Evolutionary conservation across 306 rosid genomes (phyloP).

Genomic region (Gillenia trifoliata): DNA sequence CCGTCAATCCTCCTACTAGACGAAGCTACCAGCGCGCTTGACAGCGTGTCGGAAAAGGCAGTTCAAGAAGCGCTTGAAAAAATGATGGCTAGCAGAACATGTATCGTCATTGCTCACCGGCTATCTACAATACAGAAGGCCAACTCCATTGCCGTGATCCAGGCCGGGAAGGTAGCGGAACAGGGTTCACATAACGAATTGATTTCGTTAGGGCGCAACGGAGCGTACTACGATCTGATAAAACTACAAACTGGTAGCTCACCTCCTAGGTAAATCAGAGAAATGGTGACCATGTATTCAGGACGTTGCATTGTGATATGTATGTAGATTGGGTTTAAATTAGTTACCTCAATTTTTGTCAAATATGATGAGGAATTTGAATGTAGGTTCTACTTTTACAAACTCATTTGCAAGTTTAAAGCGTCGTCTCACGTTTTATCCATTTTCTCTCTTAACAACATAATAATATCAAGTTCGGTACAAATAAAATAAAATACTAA

Average conservation of each 20-base stretch:
- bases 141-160: constrained; percentile 65
- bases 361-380: neutral
- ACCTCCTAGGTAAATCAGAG: constrained; percentile 23
- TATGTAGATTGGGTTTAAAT: neutral
- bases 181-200: constrained; percentile 78
- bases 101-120: constrained; percentile 72
- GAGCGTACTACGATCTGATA: constrained; percentile 52
- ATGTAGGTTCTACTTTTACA: neutral
- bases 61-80: constrained; percentile 79
- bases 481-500: no score
- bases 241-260: constrained; percentile 49
- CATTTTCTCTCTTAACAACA: no score
- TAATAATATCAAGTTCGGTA: no score
- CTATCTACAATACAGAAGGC: constrained; percentile 71
- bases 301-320: neutral
- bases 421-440: no score
- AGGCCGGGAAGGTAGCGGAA: constrained; percentile 66
- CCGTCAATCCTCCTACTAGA: constrained; percentile 79
- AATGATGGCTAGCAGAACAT: constrained; percentile 71
- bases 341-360: neutral
- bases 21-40: constrained; percentile 92
- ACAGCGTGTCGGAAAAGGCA: constrained; percentile 69
- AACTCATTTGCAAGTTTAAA: neutral
- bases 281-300: neutral
- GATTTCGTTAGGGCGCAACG: constrained; percentile 47